phyloP scores from a whole-genome alignment of 768 basidiomycete genomes.

The Tricholoma sp. region DNA sequence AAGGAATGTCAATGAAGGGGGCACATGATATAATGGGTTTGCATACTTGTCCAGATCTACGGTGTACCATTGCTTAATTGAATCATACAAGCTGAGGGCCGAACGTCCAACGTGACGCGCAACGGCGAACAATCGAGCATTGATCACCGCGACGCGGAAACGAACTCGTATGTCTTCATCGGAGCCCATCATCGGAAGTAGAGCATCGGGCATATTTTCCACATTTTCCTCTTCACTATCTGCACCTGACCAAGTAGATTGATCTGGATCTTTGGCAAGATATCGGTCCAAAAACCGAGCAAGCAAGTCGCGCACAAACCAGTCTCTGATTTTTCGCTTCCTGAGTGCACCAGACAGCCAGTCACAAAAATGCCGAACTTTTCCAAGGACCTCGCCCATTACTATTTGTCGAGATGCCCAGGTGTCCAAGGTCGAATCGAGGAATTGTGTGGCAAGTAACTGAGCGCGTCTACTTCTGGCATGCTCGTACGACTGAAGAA shows the following conservation, averaged over 20 bases:
- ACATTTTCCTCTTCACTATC: constrained; percentile 22
- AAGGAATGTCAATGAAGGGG: constrained; percentile 1
- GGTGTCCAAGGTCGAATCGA: constrained; percentile 57
- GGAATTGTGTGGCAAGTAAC: constrained; percentile 49
- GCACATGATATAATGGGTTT: constrained; percentile 5
- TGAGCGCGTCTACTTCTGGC: constrained; percentile 49
- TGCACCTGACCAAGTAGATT: constrained; percentile 40
- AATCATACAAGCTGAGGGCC: constrained; percentile 38
- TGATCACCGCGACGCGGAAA: constrained; percentile 64
- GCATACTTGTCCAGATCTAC: constrained; percentile 46
- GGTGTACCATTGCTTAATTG: constrained; percentile 41
- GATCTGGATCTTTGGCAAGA: constrained; percentile 50
- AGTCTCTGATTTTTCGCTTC: constrained; percentile 43
- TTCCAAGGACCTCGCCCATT: constrained; percentile 33
- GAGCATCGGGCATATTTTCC: constrained; percentile 33
- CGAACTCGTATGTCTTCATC: constrained; percentile 84
- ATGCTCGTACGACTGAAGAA: constrained; percentile 52
- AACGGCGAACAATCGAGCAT: constrained; percentile 51
- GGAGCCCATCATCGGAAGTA: constrained; percentile 49
- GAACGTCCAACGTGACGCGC: constrained; percentile 30
- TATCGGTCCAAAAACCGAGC: constrained; percentile 64
- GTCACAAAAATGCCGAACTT: constrained; percentile 43
- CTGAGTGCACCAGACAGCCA: constrained; percentile 48
- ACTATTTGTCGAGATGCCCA: constrained; percentile 41
- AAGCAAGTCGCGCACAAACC: constrained; percentile 63